Base-by-base conservation (phyloP, 202 grass and related monocot genomes). In the Zizania palustris region DNA sequence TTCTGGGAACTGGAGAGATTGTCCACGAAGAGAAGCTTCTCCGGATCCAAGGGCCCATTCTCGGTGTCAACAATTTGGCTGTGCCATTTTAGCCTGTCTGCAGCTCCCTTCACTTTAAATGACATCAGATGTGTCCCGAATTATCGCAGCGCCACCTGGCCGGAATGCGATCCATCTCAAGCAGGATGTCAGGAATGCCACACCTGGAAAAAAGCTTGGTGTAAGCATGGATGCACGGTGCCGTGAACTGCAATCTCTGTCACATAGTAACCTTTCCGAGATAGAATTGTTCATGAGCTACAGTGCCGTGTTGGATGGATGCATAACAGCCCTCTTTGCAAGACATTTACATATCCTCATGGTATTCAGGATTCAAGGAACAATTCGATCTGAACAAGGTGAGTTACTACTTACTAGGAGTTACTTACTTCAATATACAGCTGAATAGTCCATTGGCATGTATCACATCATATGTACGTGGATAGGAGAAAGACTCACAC, bases 401-500 rank as follows among this genome's bases (percentile, higher is more conserved):
- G 38, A 88, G 60, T 72, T 16, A 61, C 10, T 18, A 18, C 16
- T 54, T 54, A n/a, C 0, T 54, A 51, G 49, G 9, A 56, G 28
- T 42, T 51, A 87, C 88, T 93, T 90, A 97, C 93, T 73, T 91
- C 60, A 40, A 82, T 88, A 80, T 97, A 85, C 80, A 84, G 73
- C 90, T 93, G 78, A 97, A 91, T 28, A 97, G 51, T 58, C 86
- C 84, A 84, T 93, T 60, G 63, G 88, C 90, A 86, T 97, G 93
- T 89, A 97, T 73, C 14, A 97, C 69, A 79, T 97, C 93, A 74
- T 97, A 97, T 75, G 93, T 90, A 40, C 93, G 86, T 69, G 93
- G 93, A 71, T 97, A 97, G 9, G 93, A 97, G 84, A 97, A 97
- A 69, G 90, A 86, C 66, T 97, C 93, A 20, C 90, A 91, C 93